Percentiles rank a stretch among this genome's conserved stretches.
Conservation (phyloP, 345 rosid species). For the Eutrema heterophyllum region DNA sequence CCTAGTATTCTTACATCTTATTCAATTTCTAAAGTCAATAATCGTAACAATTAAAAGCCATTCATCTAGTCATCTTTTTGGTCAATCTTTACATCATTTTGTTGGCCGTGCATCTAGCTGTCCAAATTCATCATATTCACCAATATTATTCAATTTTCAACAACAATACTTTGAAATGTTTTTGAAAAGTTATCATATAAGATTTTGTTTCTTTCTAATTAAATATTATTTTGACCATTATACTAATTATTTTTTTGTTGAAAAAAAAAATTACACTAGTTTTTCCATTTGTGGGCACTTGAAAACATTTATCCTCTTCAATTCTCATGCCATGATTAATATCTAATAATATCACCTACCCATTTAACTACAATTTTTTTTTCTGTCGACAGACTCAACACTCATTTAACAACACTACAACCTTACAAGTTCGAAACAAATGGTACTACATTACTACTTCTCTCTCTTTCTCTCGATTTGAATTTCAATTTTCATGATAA, state of each 20-base stretch:
- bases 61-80: background rate
- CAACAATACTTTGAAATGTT: background rate
- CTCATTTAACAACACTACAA: slow-evolving; percentile 2
- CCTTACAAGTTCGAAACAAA: background rate
- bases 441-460: background rate
- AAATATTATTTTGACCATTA: background rate
- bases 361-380: background rate
- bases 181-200: background rate
- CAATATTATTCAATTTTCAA: background rate
- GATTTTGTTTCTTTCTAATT: background rate
- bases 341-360: background rate
- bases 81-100: slow-evolving; percentile 9
- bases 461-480: background rate
- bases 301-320: background rate
- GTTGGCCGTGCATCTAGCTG: slow-evolving; percentile 19
- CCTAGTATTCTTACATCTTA: background rate
- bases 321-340: slow-evolving; percentile 1
- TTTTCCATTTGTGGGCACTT: background rate
- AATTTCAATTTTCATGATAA: background rate
- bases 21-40: slow-evolving; percentile 11
- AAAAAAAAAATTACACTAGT: too few species aligned
- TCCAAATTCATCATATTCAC: slow-evolving; percentile 4
- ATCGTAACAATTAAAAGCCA: slow-evolving; percentile 12
- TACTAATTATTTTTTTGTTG: background rate
- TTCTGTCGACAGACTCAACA: slow-evolving; percentile 7